Evolutionary conservation across 2,329 filamentous ascomycete genomes (phyloP), one percentile per base, ranked within the genome.

Genomic region (Aspergillus fumigatus): DNA sequence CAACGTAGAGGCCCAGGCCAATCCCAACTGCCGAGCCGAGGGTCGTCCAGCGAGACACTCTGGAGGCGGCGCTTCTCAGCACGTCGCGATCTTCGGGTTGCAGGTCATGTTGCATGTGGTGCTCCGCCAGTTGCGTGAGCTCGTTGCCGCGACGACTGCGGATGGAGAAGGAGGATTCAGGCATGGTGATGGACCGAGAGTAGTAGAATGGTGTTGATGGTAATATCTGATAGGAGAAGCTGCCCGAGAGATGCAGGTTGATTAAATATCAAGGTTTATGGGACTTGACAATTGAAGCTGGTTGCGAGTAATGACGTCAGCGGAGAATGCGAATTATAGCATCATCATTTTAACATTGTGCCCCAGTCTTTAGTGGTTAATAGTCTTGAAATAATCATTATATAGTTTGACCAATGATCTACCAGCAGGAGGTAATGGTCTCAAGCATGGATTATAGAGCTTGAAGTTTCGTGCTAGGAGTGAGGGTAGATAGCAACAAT

Each of bases 1-100:
- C 85, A 17, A 84, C 73, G 54, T 80, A 81, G 23, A 84, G 60
- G 3, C 85, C 85, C 0, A 89, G 74, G 0, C 81, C 82, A 2
- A 89, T 68, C 3, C 87, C 86, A 2, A 85, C 59, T 5, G 84
- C 66, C 1, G 85, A 85, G 35, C 86, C 87, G 56, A 88, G 63
- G 3, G 79, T 76, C 1, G 85, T 79, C 64, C 84, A 80, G 1
- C 74, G 77, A 8, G 78, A 77, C 27, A 88, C 78, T 55, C 80
- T 83, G 6, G 67, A 70, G 5, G 83, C 83, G 4, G 86, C 86
- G 19, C 71, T 76, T 47, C 78, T 75, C 19, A 89, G 75, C 0
- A 77, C 76, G 38, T 84, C 80, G 51, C 85, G 84, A 66, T 89
- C 86, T 26, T 78, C 76, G 50, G 81, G 72, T n/a, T 74, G 75